phyloP scores from a whole-genome alignment of 2,329 filamentous ascomycete species.

The Nemania bipapillata region DNA sequence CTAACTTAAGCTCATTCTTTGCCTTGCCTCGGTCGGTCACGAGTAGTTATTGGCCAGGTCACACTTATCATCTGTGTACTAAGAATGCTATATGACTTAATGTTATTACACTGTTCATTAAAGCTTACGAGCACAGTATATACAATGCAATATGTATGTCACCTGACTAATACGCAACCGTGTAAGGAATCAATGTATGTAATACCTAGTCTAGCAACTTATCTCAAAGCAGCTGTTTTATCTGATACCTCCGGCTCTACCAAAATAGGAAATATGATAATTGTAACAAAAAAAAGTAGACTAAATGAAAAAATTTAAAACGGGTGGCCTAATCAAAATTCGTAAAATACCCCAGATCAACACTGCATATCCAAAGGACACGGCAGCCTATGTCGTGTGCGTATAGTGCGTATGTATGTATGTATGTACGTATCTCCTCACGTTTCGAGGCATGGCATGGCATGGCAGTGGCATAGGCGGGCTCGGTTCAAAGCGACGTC shows the following conservation, averaged over 20 bases:
- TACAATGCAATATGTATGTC: background rate
- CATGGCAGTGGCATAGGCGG: slow-evolving; percentile 24
- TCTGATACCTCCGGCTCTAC: background rate
- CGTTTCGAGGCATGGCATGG: slow-evolving; percentile 8
- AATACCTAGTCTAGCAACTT: background rate
- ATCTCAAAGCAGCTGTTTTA: slow-evolving; percentile 14
- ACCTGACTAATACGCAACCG: background rate
- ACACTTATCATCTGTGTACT: background rate
- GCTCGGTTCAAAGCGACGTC: slow-evolving; percentile 40
- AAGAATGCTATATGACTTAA: background rate
- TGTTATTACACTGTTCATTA: background rate
- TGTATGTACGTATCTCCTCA: background rate
- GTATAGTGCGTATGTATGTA: background rate
- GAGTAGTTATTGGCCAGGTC: too few relatives aligned
- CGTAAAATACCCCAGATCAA: slow-evolving; percentile 35
- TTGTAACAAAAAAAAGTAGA: background rate
- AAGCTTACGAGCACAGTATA: slow-evolving; percentile 1
- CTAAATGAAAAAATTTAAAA: background rate
- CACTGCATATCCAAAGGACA: slow-evolving; percentile 25
- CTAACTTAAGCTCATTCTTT: too few relatives aligned
- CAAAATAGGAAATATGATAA: slow-evolving; percentile 15
- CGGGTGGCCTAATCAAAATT: slow-evolving; percentile 19
- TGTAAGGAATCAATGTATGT: background rate
- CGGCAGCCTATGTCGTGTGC: slow-evolving; percentile 6
- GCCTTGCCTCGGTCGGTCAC: too few relatives aligned